Evolutionary conservation across 345 rosid species (phyloP).

Genomic region (Arabidopsis arenosa): DNA sequence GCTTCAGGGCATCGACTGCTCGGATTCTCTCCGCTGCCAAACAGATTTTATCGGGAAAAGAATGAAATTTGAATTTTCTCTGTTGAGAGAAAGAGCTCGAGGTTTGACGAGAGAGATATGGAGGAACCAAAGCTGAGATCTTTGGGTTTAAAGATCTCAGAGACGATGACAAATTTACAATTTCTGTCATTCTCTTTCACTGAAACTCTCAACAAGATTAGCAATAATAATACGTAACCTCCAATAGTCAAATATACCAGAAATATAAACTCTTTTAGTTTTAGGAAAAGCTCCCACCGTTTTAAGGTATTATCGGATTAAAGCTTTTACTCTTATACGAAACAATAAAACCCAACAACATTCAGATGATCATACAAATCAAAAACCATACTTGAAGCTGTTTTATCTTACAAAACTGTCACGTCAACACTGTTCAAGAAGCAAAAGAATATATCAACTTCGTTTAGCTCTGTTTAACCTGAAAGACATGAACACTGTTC

Average conservation of each 20-base stretch:
- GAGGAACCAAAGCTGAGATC: constrained; percentile 39
- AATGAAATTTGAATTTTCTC: background rate
- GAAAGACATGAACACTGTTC: background rate
- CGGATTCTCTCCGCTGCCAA: constrained; percentile 36
- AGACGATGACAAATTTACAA: constrained; percentile 46
- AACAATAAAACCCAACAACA: constrained; percentile 31
- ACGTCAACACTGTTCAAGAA: background rate
- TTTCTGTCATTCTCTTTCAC: constrained; percentile 46
- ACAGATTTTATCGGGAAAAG: constrained; percentile 12
- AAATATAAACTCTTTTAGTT: background rate
- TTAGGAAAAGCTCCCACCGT: background rate
- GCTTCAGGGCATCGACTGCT: constrained; percentile 37
- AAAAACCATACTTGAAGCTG: background rate
- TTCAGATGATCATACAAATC: background rate
- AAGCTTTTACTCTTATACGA: background rate
- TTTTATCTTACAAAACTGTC: constrained; percentile 31
- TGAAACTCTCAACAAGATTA: constrained; percentile 7
- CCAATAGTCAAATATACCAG: constrained; percentile 21
- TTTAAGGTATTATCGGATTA: constrained; percentile 10
- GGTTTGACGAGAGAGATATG: constrained; percentile 3
- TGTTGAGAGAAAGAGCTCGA: constrained; percentile 23
- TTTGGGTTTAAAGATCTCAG: constrained; percentile 41
- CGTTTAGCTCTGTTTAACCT: background rate
- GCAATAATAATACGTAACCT: background rate
- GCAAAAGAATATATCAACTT: too few species aligned